phyloP scores from a whole-genome alignment of 2,329 filamentous ascomycete species.

The Dactylellina leptospora region DNA sequence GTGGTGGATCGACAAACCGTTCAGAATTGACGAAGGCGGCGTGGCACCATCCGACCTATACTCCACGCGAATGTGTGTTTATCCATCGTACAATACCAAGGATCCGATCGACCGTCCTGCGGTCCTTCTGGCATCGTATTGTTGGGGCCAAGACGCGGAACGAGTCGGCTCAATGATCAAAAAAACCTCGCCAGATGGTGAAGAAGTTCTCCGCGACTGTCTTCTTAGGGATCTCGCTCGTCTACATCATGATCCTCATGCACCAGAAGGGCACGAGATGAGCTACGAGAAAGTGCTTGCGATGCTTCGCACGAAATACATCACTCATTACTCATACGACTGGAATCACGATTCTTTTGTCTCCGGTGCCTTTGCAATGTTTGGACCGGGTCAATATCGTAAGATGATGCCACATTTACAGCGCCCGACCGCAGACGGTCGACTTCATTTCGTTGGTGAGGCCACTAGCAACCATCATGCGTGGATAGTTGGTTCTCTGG shows the following conservation, averaged over 20 bases:
- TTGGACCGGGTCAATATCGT: slow-evolving; percentile 61
- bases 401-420: slow-evolving; percentile 59
- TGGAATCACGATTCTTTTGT: slow-evolving; percentile 60
- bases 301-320: slow-evolving; percentile 11
- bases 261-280: neutral
- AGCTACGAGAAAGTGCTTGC: slow-evolving; percentile 13
- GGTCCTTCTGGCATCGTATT: slow-evolving; percentile 60
- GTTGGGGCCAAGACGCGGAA: slow-evolving; percentile 60
- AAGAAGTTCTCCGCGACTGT: slow-evolving; percentile 57
- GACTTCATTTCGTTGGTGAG: slow-evolving; percentile 60
- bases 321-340: slow-evolving; percentile 55
- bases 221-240: slow-evolving; percentile 58
- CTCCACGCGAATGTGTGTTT: slow-evolving; percentile 59
- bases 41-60: slow-evolving; percentile 58
- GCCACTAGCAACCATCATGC: slow-evolving; percentile 60
- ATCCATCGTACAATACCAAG: slow-evolving; percentile 60
- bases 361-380: slow-evolving; percentile 61
- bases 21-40: slow-evolving; percentile 58
- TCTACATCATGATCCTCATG: slow-evolving; percentile 55
- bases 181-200: slow-evolving; percentile 53
- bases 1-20: slow-evolving; percentile 58
- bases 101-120: slow-evolving; percentile 53
- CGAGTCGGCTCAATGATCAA: slow-evolving; percentile 57
- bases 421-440: slow-evolving; percentile 56
- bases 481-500: slow-evolving; percentile 61